phyloP scores from a whole-genome alignment of 345 rosid genomes.

The Populus alba region DNA sequence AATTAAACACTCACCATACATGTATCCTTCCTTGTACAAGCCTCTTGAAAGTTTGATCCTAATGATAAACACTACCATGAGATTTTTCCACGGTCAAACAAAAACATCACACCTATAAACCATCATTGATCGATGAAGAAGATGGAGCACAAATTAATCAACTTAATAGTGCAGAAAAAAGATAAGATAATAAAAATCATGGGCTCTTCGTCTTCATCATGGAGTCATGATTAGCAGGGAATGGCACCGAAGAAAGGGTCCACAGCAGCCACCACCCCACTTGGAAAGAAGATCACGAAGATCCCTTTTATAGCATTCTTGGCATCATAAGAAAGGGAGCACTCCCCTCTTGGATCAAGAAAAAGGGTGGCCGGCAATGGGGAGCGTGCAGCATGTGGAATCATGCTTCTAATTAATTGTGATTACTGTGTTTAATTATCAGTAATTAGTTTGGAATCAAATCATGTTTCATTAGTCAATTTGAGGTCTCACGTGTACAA shows the following conservation, averaged over 20 bases:
- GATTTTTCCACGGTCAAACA: too few relatives aligned
- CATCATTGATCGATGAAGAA: too few relatives aligned
- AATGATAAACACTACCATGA: too few relatives aligned
- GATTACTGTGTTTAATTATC: background rate
- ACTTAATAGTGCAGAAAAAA: background rate
- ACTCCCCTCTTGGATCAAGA: background rate
- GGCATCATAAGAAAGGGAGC: background rate
- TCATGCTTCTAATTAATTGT: constrained; percentile 21
- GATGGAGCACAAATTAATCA: too few relatives aligned
- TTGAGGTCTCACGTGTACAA: constrained; percentile 13
- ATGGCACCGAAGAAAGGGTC: constrained; percentile 22
- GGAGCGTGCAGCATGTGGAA: constrained; percentile 43
- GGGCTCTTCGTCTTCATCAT: constrained; percentile 14
- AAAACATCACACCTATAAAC: too few relatives aligned
- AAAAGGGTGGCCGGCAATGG: constrained; percentile 20
- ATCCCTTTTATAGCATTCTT: background rate
- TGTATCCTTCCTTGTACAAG: too few relatives aligned
- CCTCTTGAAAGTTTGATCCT: too few relatives aligned
- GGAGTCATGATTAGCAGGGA: constrained; percentile 23
- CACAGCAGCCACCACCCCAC: constrained; percentile 11
- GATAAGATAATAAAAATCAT: background rate
- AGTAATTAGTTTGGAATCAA: constrained; percentile 3
- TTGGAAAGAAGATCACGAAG: background rate
- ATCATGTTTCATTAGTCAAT: background rate
- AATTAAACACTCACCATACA: too few relatives aligned